Conservation (phyloP, 768 basidiomycete species). For the Tremella fuciformis region DNA sequence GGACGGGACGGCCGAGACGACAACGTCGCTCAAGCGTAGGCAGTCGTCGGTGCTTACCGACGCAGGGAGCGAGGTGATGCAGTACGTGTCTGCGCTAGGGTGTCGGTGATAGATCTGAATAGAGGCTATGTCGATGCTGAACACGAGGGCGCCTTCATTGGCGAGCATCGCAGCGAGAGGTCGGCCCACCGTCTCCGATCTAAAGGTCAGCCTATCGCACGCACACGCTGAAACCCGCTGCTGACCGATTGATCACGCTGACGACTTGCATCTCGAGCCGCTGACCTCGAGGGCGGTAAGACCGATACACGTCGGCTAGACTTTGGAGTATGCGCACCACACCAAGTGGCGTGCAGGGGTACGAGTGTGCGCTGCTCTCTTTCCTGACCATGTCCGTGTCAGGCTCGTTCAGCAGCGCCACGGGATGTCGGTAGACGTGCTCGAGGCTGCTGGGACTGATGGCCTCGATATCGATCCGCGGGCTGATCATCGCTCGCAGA, state of each 20-base stretch:
- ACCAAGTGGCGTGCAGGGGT: slow-evolving; percentile 28
- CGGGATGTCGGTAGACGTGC: slow-evolving; percentile 1
- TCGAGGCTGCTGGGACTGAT: slow-evolving; percentile 5
- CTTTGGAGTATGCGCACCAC: slow-evolving; percentile 21
- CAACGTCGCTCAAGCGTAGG: slow-evolving; percentile 15
- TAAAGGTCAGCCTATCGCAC: slow-evolving; percentile 8
- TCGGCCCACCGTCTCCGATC: slow-evolving; percentile 34
- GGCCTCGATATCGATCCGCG: slow-evolving; percentile 30
- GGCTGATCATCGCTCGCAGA: slow-evolving; percentile 19
- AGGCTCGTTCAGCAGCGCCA: neutral
- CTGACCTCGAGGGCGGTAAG: slow-evolving; percentile 2
- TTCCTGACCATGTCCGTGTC: too few species aligned
- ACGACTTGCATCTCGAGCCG: slow-evolving; percentile 21
- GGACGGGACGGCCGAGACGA: slow-evolving; percentile 30
- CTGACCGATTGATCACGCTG: slow-evolving; percentile 30
- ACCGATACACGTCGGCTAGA: slow-evolving; percentile 14
- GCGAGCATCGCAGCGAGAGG: slow-evolving; percentile 28
- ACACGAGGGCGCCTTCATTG: slow-evolving; percentile 28
- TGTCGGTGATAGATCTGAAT: slow-evolving; percentile 19
- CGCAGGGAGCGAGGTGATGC: slow-evolving; percentile 1
- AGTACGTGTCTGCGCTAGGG: neutral
- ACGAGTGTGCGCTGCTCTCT: neutral
- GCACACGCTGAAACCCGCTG: neutral
- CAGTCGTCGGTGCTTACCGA: slow-evolving; percentile 2
- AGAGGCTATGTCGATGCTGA: slow-evolving; percentile 26